phyloP scores from a whole-genome alignment of 2,329 filamentous ascomycete species.

The Aulographum hederae region DNA sequence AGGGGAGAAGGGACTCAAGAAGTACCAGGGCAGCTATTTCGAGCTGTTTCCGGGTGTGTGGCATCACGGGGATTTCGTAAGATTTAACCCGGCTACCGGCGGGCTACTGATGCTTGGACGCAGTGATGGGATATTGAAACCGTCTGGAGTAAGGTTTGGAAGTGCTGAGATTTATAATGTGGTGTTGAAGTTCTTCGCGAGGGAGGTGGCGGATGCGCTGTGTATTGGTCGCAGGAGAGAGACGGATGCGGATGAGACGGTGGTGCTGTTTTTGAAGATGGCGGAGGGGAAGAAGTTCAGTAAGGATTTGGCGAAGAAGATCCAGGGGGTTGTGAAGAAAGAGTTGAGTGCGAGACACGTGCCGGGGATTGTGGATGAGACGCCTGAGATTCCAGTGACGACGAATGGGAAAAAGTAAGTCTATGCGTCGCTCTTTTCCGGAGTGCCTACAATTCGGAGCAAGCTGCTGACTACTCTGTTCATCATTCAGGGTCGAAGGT shows the following conservation, averaged over 20 bases:
- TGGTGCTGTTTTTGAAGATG: constrained; percentile 79
- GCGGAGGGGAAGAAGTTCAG: constrained; percentile 36
- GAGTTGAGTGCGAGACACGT: constrained; percentile 84
- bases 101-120: constrained; percentile 82
- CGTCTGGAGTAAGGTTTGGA: constrained; percentile 77
- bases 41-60: constrained; percentile 62
- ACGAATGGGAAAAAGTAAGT: constrained; percentile 88
- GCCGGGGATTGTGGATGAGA: constrained; percentile 64
- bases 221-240: constrained; percentile 63
- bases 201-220: constrained; percentile 65
- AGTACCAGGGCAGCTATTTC: constrained; percentile 77
- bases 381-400: constrained; percentile 75
- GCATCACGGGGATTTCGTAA: constrained; percentile 91
- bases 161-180: constrained; percentile 94
- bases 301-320: constrained; percentile 38
- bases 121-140: constrained; percentile 85
- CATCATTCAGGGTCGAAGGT: constrained; percentile 54
- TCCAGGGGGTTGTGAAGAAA: constrained; percentile 51
- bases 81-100: constrained; percentile 49
- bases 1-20: constrained; percentile 20
- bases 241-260: constrained; percentile 63
- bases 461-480: constrained; percentile 1
- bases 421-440: no score
- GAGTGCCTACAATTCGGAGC: background rate
- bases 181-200: constrained; percentile 64